Evolutionary conservation across 768 basidiomycete species (phyloP).

Genomic region (Trametes punicea): DNA sequence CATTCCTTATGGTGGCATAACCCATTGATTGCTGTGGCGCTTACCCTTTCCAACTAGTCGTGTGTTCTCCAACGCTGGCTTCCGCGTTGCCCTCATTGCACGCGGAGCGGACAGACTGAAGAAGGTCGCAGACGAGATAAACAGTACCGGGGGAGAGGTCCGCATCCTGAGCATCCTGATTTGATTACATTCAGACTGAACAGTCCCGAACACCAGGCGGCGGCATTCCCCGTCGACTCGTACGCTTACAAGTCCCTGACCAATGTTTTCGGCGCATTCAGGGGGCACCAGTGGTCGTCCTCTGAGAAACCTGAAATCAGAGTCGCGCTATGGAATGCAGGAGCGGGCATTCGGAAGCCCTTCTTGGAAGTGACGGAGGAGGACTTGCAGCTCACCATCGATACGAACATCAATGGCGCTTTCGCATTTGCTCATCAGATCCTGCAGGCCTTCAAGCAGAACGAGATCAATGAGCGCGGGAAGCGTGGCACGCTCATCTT

Average conservation of each 20-base stretch:
- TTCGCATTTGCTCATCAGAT: conserved; percentile 39
- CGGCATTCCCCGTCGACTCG: conserved; percentile 34
- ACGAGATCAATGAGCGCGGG: conserved; percentile 30
- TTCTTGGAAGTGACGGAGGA: conserved; percentile 40
- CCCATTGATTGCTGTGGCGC: not conserved
- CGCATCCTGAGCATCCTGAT: conserved; percentile 5
- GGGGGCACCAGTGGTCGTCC: conserved; percentile 29
- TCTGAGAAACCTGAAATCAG: conserved; percentile 32
- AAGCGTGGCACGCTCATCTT: conserved; percentile 42
- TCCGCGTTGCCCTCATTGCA: conserved; percentile 40
- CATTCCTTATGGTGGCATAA: not conserved
- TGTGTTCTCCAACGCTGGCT: conserved; percentile 38
- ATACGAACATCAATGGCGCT: conserved; percentile 35
- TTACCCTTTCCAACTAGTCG: conserved; percentile 26
- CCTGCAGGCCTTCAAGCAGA: conserved; percentile 34
- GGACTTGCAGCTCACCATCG: conserved; percentile 29
- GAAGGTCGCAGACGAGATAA: conserved; percentile 34
- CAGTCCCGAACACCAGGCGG: conserved; percentile 28
- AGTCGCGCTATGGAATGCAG: conserved; percentile 40
- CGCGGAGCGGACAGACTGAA: conserved; percentile 33
- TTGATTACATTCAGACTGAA: not conserved
- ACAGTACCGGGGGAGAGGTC: conserved; percentile 35
- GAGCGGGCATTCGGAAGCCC: conserved; percentile 33
- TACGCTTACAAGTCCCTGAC: conserved; percentile 34
- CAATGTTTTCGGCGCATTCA: conserved; percentile 33